Evolutionary conservation across 2,329 filamentous ascomycete species (phyloP).

Genomic region (Fusarium vanettenii): DNA sequence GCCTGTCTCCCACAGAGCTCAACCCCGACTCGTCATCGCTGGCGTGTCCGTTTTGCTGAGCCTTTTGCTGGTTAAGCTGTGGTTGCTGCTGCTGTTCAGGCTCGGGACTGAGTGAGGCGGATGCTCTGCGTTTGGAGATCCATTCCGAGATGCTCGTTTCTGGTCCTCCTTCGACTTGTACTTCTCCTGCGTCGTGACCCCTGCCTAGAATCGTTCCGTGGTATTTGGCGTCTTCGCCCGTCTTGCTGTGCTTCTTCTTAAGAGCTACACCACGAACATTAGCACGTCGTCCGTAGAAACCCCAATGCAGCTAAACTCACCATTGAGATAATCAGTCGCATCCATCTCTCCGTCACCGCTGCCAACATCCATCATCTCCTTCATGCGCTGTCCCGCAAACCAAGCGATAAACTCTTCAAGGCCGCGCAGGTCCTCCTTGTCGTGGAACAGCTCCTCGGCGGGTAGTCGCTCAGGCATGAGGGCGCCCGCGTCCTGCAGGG

Average conservation of each 20-base stretch:
- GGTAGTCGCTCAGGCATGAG: conserved; percentile 75
- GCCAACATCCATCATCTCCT: conserved; percentile 84
- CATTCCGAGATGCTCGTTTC: conserved; percentile 52
- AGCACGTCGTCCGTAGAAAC: conserved; percentile 53
- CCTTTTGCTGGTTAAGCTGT: conserved; percentile 16
- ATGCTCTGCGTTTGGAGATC: conserved; percentile 47
- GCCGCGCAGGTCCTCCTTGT: conserved; percentile 81
- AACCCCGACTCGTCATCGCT: conserved; percentile 62
- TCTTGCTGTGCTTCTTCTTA: conserved; percentile 93
- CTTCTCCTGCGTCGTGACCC: conserved; percentile 74
- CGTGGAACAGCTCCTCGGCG: conserved; percentile 75
- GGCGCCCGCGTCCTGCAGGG: conserved; percentile 83
- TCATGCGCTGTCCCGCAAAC: conserved; percentile 79
- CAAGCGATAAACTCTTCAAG: conserved; percentile 83
- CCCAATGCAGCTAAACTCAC: conserved; percentile 52
- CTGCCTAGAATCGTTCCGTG: conserved; percentile 86
- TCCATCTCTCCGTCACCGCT: conserved; percentile 74
- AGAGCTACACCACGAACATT: conserved; percentile 63
- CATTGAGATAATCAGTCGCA: conserved; percentile 76
- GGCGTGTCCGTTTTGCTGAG: conserved; percentile 39
- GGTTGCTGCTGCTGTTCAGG: conserved; percentile 16
- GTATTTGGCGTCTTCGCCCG: conserved; percentile 87
- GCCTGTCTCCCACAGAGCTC: conserved; percentile 65
- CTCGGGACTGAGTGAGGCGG: conserved; percentile 18
- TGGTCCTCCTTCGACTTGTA: conserved; percentile 81